Evolutionary conservation across 208 protist species (phyloP).

Genomic region (Angomonas ambiguus): DNA sequence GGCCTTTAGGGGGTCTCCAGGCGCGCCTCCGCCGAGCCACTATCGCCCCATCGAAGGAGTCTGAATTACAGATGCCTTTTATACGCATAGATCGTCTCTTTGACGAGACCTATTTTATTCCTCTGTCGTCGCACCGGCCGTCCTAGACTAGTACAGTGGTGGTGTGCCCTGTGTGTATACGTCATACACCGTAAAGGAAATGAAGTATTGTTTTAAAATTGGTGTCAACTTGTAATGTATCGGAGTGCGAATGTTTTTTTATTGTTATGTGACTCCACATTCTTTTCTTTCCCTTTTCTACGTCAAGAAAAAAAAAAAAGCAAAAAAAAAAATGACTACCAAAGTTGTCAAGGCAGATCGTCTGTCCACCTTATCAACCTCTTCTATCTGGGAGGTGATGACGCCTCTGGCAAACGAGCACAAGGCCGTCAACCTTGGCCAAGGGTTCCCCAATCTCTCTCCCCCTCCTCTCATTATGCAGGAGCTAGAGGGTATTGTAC

Average conservation of each 20-base stretch:
- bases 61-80: constrained; percentile 43
- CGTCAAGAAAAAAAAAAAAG: no score
- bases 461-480: constrained; percentile 70
- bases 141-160: neutral
- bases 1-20: constrained; percentile 15
- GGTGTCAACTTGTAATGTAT: neutral
- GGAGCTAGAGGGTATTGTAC: constrained; percentile 38
- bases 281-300: neutral
- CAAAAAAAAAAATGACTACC: no score
- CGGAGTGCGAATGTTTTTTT: no score
- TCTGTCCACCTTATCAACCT: constrained; percentile 26
- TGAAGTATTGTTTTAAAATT: no score
- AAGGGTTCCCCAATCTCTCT: constrained; percentile 87
- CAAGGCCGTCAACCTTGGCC: constrained; percentile 89
- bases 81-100: constrained; percentile 26
- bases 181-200: no score
- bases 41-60: constrained; percentile 9
- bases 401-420: constrained; percentile 80
- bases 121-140: neutral
- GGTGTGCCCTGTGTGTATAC: neutral
- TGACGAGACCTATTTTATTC: constrained; percentile 27
- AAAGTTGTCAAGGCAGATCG: constrained; percentile 28
- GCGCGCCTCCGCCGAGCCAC: constrained; percentile 17
- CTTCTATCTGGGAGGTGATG: constrained; percentile 77
- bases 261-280: no score